A percentile compares a stretch with the other conserved stretches of the same genome.
Evolutionary conservation across 2,329 filamentous ascomycete genomes (phyloP).

Genomic region (Fusarium pseudograminearum): DNA sequence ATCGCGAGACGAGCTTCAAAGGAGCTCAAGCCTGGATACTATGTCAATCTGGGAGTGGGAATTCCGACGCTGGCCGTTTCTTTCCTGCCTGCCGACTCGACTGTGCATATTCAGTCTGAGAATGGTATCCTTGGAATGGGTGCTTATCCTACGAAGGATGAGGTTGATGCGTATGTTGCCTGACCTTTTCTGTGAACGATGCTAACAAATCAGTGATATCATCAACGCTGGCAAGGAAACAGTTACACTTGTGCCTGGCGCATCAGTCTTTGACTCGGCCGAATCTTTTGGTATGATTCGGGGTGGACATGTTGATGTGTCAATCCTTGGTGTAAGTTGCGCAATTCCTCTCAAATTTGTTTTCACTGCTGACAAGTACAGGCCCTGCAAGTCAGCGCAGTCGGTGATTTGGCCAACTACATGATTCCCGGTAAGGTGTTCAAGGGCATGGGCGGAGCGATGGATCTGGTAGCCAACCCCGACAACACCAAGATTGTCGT

Average conservation of each 20-base stretch:
- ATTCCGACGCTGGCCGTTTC: constrained; percentile 88
- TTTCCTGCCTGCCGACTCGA: constrained; percentile 74
- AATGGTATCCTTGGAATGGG: constrained; percentile 90
- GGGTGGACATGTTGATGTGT: constrained; percentile 85
- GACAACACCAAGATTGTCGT: constrained; percentile 79
- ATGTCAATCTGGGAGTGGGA: constrained; percentile 85
- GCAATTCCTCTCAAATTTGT: background rate
- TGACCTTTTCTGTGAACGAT: no score
- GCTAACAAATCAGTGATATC: constrained; percentile 65
- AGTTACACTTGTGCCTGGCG: constrained; percentile 81
- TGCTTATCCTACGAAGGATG: constrained; percentile 77
- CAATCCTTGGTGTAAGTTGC: constrained; percentile 74
- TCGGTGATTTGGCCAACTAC: constrained; percentile 87
- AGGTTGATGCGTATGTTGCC: constrained; percentile 71
- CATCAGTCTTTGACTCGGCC: constrained; percentile 80
- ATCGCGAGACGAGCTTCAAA: constrained; percentile 83
- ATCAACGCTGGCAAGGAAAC: constrained; percentile 92
- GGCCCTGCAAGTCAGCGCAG: constrained; percentile 82
- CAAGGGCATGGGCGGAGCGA: constrained; percentile 87
- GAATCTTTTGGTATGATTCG: constrained; percentile 92
- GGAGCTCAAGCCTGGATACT: constrained; percentile 83
- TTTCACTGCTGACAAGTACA: constrained; percentile 28
- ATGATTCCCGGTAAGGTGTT: constrained; percentile 90
- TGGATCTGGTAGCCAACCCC: constrained; percentile 79
- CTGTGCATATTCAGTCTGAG: constrained; percentile 88